Evolutionary conservation across 345 rosid species (phyloP).

Genomic region (Euphorbia peplus): DNA sequence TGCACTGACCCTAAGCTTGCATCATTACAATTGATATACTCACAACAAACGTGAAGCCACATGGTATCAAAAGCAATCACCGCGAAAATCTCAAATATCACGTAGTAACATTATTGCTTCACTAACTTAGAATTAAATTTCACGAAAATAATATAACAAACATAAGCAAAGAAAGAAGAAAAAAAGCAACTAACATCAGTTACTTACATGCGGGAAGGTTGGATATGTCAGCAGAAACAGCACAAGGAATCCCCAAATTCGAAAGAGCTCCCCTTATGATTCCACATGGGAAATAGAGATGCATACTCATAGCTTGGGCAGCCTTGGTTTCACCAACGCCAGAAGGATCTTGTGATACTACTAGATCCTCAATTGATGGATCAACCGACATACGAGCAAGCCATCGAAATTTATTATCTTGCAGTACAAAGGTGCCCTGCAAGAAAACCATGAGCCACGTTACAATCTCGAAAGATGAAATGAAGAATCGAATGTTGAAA

Average conservation of each 20-base stretch:
- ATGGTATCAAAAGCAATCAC: neutral
- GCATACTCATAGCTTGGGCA: conserved; percentile 76
- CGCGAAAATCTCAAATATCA: neutral
- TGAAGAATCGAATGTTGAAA: neutral
- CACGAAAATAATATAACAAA: neutral
- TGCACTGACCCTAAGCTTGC: too few species aligned
- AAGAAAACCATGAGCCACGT: conserved; percentile 17
- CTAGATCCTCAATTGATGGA: conserved; percentile 45
- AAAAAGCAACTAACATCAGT: conserved; percentile 1
- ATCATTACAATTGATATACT: too few species aligned
- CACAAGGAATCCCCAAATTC: conserved; percentile 92
- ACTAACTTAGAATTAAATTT: neutral
- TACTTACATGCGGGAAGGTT: conserved; percentile 91
- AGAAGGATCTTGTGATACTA: conserved; percentile 49
- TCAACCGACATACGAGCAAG: conserved; percentile 68
- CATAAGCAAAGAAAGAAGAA: neutral
- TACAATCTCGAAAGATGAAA: neutral
- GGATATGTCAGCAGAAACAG: conserved; percentile 93
- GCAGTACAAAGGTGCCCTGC: conserved; percentile 97
- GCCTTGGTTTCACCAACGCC: conserved; percentile 55
- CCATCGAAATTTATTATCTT: conserved; percentile 92
- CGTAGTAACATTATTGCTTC: neutral
- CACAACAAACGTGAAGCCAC: too few species aligned
- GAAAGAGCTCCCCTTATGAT: conserved; percentile 96
- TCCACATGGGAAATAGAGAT: conserved; percentile 91